These are phyloP conservation scores for Agaricus blazei DNA, from an alignment of 768 basidiomycete genomes.

Conservation along the genomic window DNA sequence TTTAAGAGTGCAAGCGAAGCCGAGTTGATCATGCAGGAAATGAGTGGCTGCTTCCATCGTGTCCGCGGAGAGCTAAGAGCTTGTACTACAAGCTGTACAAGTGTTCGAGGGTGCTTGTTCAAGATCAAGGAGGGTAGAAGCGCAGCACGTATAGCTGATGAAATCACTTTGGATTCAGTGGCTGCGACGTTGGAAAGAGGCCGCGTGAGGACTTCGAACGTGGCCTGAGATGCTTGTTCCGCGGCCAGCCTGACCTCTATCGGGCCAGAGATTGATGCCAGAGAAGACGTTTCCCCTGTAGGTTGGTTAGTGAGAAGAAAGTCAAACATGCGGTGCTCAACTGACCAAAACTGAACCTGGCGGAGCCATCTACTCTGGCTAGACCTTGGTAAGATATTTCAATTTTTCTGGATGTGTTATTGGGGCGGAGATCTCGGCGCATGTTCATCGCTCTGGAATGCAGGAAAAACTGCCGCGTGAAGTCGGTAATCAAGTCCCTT, in stretches of 20 bases:
- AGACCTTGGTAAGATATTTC: constrained; percentile 52
- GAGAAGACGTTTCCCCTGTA: constrained; percentile 35
- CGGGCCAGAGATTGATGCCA: constrained; percentile 78
- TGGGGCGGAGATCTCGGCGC: constrained; percentile 32
- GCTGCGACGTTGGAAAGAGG: constrained; percentile 67
- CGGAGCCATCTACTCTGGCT: constrained; percentile 74
- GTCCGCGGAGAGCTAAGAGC: constrained; percentile 31
- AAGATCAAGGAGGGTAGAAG: constrained; percentile 64
- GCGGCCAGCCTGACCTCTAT: constrained; percentile 66
- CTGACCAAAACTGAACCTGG: constrained; percentile 62
- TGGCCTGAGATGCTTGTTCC: constrained; percentile 68
- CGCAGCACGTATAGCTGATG: constrained; percentile 47
- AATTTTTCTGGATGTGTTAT: constrained; percentile 29
- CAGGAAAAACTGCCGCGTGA: not conserved
- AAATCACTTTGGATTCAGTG: constrained; percentile 60
- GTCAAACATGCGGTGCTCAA: constrained; percentile 6
- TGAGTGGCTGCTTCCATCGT: constrained; percentile 34
- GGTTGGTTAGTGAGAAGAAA: constrained; percentile 5
- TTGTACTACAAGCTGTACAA: constrained; percentile 78
- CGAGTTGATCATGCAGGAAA: constrained; percentile 69
- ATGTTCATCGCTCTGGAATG: not conserved
- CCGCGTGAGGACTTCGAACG: constrained; percentile 69
- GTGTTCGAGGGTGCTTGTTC: constrained; percentile 61
- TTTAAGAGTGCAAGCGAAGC: constrained; percentile 63
- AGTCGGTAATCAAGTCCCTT: too few relatives aligned